Percentiles rank a stretch among this genome's conserved stretches.
These are phyloP conservation scores for Alternaria hordeiaustralica DNA, from an alignment of 2,329 filamentous ascomycete genomes.

Conservation along the genomic window DNA sequence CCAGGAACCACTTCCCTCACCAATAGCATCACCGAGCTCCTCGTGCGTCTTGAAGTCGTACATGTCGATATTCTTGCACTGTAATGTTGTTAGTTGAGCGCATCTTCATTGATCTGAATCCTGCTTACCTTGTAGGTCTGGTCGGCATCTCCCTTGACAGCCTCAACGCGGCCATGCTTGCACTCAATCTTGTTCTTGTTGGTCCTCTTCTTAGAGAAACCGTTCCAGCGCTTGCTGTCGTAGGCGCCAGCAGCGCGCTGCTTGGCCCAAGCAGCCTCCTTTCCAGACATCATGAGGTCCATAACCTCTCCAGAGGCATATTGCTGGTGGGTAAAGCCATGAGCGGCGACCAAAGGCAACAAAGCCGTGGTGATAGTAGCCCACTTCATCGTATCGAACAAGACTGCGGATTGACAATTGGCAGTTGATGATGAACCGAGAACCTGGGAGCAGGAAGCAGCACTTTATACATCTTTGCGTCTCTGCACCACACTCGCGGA, in stretches of 20 bases:
- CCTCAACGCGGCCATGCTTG: conserved; percentile 46
- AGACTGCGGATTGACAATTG: conserved; percentile 27
- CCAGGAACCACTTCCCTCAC: conserved; percentile 57
- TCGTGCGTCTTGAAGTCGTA: conserved; percentile 64
- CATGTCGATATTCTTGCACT: conserved; percentile 57
- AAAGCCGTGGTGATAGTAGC: conserved; percentile 37
- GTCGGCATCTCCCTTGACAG: conserved; percentile 46
- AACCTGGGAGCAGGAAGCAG: conserved; percentile 14
- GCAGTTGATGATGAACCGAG: conserved; percentile 29
- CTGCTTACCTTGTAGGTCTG: conserved; percentile 45
- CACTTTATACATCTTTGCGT: conserved; percentile 21
- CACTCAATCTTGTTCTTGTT: conserved; percentile 40
- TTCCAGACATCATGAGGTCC: conserved; percentile 43
- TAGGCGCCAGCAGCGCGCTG: conserved; percentile 40
- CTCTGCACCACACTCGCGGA: conserved; percentile 1
- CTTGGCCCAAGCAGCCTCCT: conserved; percentile 44
- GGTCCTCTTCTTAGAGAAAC: conserved; percentile 36
- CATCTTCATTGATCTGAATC: background rate
- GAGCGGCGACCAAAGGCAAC: conserved; percentile 40
- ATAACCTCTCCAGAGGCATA: conserved; percentile 45
- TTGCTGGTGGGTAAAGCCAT: conserved; percentile 35
- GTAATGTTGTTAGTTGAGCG: background rate
- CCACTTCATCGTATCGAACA: conserved; percentile 43
- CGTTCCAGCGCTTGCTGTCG: conserved; percentile 41
- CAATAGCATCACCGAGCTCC: conserved; percentile 57